Conservation (phyloP, 371 early-diverging fungal species). For the Fennellomyces sp. region DNA sequence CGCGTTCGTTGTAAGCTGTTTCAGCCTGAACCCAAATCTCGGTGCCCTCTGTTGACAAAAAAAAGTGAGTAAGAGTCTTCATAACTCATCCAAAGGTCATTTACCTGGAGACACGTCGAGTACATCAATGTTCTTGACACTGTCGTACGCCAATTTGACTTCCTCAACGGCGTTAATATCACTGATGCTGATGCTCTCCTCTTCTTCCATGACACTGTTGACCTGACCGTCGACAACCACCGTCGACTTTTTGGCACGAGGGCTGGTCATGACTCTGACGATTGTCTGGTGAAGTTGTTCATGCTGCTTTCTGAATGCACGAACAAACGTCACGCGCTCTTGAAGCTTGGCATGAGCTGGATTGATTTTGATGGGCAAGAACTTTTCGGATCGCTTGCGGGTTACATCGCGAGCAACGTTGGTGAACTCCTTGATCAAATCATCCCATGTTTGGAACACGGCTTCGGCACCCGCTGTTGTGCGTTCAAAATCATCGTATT, state of each 20-base stretch:
- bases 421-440: slow-evolving; percentile 92
- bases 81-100: background rate
- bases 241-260: slow-evolving; percentile 58
- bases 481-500: slow-evolving; percentile 84
- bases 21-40: slow-evolving; percentile 94
- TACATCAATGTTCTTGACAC: slow-evolving; percentile 92
- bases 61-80: background rate
- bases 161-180: slow-evolving; percentile 88
- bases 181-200: slow-evolving; percentile 61
- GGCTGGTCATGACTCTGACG: slow-evolving; percentile 85
- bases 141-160: slow-evolving; percentile 91
- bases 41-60: slow-evolving; percentile 77
- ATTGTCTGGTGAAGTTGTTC: slow-evolving; percentile 96
- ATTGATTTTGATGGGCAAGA: slow-evolving; percentile 93
- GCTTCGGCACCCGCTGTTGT: slow-evolving; percentile 84
- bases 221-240: slow-evolving; percentile 56
- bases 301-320: slow-evolving; percentile 93
- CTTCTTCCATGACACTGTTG: slow-evolving; percentile 56
- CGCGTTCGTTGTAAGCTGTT: slow-evolving; percentile 91
- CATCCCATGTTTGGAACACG: slow-evolving; percentile 95
- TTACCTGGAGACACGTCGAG: slow-evolving; percentile 86
- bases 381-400: slow-evolving; percentile 91
- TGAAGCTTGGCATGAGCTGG: slow-evolving; percentile 92
- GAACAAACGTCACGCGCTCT: slow-evolving; percentile 90
- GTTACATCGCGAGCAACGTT: slow-evolving; percentile 95